Base-by-base conservation (phyloP, 208 protist species). In the Angomonas ambiguus region DNA sequence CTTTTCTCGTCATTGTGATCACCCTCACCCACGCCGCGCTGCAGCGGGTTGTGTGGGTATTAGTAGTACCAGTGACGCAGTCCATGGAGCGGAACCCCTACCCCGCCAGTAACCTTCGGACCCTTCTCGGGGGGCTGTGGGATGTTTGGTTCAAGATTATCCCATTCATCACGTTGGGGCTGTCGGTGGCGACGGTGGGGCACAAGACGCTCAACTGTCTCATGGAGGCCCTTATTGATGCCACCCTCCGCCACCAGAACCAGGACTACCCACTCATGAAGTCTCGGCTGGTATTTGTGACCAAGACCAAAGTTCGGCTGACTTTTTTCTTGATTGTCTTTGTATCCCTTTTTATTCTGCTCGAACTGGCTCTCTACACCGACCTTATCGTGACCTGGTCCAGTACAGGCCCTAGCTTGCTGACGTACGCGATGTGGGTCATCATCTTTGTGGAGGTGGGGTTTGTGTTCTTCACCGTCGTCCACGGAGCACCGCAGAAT, bases 1-100 rank as follows among this genome's bases (percentile, higher is more conserved):
- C 89, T 20, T 67, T 74, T 35, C 71, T 95, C 1, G 76, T 69
- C 1, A 65, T 93, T 24, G 69, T 85, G 32, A 13, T 92, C 22
- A 80, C 86, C 4, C 62, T 91, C 30, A 95, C 89, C 28, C 89
- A 95, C 68, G 90, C 83, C 57, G 84, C 74, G 2, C 76, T 95
- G 59, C 73, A 91, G 77, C 82, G 82, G 20, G 79, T 95, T 62
- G 89, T 93, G 30, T 95, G 86, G 84, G 79, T 89, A 27, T 74
- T 93, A 24, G 80, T 95, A 34, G 74, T 93, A 53, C 89, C 89
- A 20, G 77, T 93, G 20, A 80, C 80, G 45, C 84, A 91, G 65
- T 80, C 91, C 41, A 91, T 92, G 83, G 84, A 88, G 67, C 72
- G 77, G 20, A 71, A 79, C 22, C 77, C 81, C 0, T 94, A 85